Conservation (phyloP, 139 green algal species). For the Haematococcus lacustris region DNA sequence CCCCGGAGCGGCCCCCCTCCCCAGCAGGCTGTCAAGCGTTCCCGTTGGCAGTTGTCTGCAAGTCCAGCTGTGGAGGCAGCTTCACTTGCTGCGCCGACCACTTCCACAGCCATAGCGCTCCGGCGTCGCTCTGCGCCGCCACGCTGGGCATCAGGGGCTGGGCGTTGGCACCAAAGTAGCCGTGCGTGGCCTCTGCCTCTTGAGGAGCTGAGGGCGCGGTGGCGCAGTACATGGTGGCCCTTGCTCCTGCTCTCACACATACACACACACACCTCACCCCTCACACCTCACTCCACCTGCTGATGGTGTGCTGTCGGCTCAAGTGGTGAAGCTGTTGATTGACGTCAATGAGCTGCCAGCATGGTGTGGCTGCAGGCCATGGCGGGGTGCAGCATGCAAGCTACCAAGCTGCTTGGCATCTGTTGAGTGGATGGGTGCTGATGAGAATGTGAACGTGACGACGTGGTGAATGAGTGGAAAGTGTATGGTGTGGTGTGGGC, state of each 20-base stretch:
- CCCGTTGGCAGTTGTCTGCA: too few species aligned
- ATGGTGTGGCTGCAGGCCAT: background rate
- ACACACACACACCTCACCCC: background rate
- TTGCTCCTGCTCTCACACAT: conserved; percentile 20
- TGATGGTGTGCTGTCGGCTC: background rate
- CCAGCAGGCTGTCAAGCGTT: too few species aligned
- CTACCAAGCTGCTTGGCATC: background rate
- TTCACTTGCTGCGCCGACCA: too few species aligned
- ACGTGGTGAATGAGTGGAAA: too few species aligned
- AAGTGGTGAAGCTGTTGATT: too few species aligned
- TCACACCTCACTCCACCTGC: background rate
- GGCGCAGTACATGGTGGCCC: conserved; percentile 46
- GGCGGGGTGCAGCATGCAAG: background rate
- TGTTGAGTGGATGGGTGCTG: background rate
- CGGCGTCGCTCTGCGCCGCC: too few species aligned
- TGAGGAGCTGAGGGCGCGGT: conserved; percentile 21
- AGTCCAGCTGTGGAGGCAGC: too few species aligned
- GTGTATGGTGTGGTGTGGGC: too few species aligned
- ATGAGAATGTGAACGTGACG: background rate
- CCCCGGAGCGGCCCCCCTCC: too few species aligned
- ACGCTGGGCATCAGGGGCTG: too few species aligned
- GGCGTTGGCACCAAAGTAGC: conserved; percentile 57
- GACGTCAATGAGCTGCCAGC: background rate
- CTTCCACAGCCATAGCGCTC: too few species aligned
- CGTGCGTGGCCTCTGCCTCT: conserved; percentile 18